Conservation (phyloP, 2,329 filamentous ascomycete species). For the Talaromyces sp. region DNA sequence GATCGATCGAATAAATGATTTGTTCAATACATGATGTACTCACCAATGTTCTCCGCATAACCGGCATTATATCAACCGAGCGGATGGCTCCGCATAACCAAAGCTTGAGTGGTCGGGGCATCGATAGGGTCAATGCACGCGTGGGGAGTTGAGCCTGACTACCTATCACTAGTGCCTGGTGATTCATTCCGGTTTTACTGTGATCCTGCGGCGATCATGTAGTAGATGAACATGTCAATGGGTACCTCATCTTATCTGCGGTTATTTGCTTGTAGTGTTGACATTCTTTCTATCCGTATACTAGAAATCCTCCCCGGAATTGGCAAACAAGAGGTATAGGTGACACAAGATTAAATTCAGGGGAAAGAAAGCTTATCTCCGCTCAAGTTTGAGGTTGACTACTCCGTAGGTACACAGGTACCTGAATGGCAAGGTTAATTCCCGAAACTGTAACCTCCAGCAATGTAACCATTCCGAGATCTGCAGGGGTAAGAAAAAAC, state of each 20-base stretch:
- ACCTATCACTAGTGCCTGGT: not conserved
- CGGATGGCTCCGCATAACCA: constrained; percentile 11
- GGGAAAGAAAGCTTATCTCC: not conserved
- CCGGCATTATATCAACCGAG: not conserved
- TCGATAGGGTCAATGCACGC: not conserved
- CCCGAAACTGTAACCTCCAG: constrained; percentile 3
- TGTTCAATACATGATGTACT: too few relatives aligned
- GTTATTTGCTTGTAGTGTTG: too few relatives aligned
- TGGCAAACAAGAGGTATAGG: too few relatives aligned
- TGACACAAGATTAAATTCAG: not conserved
- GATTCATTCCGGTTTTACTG: not conserved
- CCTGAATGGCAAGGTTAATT: not conserved
- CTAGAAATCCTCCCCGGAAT: too few relatives aligned
- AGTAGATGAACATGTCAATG: too few relatives aligned
- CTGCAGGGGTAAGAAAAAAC: constrained; percentile 4
- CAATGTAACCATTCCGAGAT: constrained; percentile 18
- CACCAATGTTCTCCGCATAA: not conserved
- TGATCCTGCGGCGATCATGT: not conserved
- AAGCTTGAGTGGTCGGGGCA: constrained; percentile 13
- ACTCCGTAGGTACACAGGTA: not conserved
- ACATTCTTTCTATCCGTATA: not conserved
- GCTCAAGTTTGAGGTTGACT: too few relatives aligned
- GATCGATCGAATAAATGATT: too few relatives aligned
- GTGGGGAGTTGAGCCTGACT: not conserved
- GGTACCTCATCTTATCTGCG: too few relatives aligned